Evolutionary conservation across 306 rosid genomes (phyloP).

Genomic region (Luffa acutangula): DNA sequence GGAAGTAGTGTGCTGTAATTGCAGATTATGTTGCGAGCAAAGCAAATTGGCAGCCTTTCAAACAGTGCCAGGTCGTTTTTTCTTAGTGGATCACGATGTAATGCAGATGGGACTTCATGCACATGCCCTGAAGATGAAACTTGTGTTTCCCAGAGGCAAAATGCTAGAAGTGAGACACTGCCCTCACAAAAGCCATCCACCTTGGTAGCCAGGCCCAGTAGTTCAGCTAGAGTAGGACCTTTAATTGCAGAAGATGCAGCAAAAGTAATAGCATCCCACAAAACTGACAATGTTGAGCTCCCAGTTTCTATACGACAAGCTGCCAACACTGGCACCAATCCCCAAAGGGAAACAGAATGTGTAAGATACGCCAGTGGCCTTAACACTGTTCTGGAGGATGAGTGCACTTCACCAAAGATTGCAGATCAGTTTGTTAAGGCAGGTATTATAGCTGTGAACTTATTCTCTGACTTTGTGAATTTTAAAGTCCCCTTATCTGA

Average conservation of each 20-base stretch:
- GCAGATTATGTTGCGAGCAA: conserved; percentile 70
- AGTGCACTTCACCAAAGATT: conserved; percentile 22
- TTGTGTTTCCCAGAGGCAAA: conserved; percentile 46
- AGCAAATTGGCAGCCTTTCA: conserved; percentile 64
- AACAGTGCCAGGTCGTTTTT: conserved; percentile 71
- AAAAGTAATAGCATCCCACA: conserved; percentile 27
- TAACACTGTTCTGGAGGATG: conserved; percentile 30
- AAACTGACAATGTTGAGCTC: conserved; percentile 24
- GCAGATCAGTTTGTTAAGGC: conserved; percentile 66
- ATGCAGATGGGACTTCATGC: conserved; percentile 71
- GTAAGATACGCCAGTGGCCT: conserved; percentile 34
- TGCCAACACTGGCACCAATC: conserved; percentile 18
- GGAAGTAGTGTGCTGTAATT: conserved; percentile 4
- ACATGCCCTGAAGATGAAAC: conserved; percentile 73
- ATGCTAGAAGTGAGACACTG: conserved; percentile 27
- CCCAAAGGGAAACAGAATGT: conserved; percentile 33
- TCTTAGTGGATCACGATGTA: conserved; percentile 58
- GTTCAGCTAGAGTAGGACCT: conserved; percentile 35
- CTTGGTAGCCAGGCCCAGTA: conserved; percentile 18
- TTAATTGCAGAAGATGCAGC: conserved; percentile 28
- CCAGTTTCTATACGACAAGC: conserved; percentile 24
- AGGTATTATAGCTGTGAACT: conserved; percentile 70
- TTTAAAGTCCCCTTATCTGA: conserved; percentile 55
- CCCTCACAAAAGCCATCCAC: conserved; percentile 41
- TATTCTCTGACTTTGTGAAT: conserved; percentile 56